Conservation (phyloP, 768 basidiomycete species). For the Russula abietina region DNA sequence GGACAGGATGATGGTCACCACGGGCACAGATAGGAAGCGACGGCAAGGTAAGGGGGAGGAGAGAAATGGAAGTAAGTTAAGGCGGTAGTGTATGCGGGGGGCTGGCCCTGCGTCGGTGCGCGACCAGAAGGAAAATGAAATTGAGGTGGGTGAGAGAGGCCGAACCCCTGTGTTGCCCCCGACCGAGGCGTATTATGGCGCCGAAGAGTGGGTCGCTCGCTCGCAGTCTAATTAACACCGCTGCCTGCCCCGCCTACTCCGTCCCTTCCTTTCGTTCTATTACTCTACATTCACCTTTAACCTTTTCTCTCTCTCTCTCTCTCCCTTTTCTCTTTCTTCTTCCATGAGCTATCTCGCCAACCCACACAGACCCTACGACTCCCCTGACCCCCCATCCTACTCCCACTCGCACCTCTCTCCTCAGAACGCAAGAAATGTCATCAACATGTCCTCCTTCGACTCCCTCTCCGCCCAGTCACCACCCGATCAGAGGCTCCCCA, state of each 20-base stretch:
- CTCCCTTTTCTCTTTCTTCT: slow-evolving; percentile 13
- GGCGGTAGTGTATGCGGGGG: not conserved
- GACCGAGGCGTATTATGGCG: not conserved
- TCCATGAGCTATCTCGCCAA: slow-evolving; percentile 33
- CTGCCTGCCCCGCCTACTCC: slow-evolving; percentile 20
- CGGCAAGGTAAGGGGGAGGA: not conserved
- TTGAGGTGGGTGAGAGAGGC: slow-evolving; percentile 16
- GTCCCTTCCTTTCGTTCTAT: slow-evolving; percentile 18
- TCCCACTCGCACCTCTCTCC: slow-evolving; percentile 24
- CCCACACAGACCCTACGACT: slow-evolving; percentile 30
- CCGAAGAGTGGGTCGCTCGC: slow-evolving; percentile 13
- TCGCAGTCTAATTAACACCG: slow-evolving; percentile 22
- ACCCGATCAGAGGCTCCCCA: slow-evolving; percentile 30
- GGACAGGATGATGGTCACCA: slow-evolving; percentile 1
- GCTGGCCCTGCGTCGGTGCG: no score
- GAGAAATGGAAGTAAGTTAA: not conserved
- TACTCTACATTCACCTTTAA: slow-evolving; percentile 24
- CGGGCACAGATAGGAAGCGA: not conserved
- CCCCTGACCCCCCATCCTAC: slow-evolving; percentile 28
- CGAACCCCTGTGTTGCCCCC: slow-evolving; percentile 21
- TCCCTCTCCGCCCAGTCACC: slow-evolving; percentile 30
- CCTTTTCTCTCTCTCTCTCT: slow-evolving; percentile 6
- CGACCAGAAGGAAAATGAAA: slow-evolving; percentile 10
- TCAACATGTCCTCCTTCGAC: slow-evolving; percentile 32
- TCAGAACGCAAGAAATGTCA: slow-evolving; percentile 24